Base-by-base conservation (phyloP, 1,284 basidiomycete species). In the Tranzscheliella williamsii region DNA sequence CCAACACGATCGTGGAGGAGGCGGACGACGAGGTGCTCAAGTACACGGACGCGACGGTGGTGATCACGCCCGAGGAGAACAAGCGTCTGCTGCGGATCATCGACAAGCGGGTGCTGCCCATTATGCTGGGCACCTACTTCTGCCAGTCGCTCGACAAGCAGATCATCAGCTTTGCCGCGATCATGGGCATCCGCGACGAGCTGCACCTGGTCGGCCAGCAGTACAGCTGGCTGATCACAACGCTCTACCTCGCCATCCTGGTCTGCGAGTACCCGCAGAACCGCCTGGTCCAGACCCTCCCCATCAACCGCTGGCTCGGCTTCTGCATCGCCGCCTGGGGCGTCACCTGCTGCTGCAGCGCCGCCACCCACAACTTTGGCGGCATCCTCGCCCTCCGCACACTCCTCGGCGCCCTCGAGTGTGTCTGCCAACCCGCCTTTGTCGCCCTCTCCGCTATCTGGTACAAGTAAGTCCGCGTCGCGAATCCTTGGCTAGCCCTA, bases 71-170 rank as follows among this genome's bases (percentile, higher is more conserved):
- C 4, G 58, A 67, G 41, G 69, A 72, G 41, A 64, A 70, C 60
- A 50, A 61, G 32, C 39, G 69, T 22, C 51, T 69, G 6, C 43
- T 51, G 26, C 80, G 81, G 78, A 80, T 82, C 79, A 76, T 84
- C 20, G 82, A 84, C 72, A 83, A 81, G 56, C 81, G 83, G 20
- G 81, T 84, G 11, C 70, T 84, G 22, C 79, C 75, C 23, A 80
- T 84, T 36, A 84, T 84, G 83, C 80, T 84, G 24, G 74, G 82
- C 18, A 84, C 83, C n/a, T 84, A 84, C 70, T 83, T 73, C 52
- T 80, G 79, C 6, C 83, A 84, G 65, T 80, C 81, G 9, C 71
- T 84, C 43, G 83, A 84, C 70, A 84, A 84, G 72, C 81, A 45
- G 17, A 83, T 82, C 12, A 78, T 83, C 39, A 83, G 81, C 50